Evolutionary conservation across 2,329 filamentous ascomycete genomes (phyloP).

Genomic region (Cladosporium sp.): DNA sequence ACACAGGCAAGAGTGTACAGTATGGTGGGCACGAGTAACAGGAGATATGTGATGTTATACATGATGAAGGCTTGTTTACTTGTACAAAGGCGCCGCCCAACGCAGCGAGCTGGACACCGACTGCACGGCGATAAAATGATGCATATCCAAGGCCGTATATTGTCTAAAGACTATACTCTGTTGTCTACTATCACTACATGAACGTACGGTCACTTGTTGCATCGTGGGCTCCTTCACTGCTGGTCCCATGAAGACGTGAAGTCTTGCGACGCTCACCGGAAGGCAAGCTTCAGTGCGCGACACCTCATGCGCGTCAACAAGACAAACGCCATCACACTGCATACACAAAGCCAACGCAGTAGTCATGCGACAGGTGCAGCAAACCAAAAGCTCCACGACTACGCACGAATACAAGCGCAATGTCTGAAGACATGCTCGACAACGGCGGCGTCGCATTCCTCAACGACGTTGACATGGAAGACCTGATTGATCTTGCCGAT

Average conservation of each 20-base stretch:
- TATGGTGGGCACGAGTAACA: background rate
- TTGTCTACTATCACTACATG: background rate
- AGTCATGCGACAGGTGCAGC: background rate
- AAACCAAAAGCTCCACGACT: background rate
- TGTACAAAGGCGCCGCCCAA: background rate
- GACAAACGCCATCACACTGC: background rate
- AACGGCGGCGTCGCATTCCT: background rate
- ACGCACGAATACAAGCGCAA: background rate
- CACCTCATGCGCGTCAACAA: background rate
- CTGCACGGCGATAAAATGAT: background rate
- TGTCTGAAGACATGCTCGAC: background rate
- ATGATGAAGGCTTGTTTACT: background rate
- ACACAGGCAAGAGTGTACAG: background rate
- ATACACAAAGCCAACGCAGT: background rate
- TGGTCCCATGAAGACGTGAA: background rate
- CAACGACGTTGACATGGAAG: conserved; percentile 15
- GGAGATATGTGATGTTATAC: background rate
- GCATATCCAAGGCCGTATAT: background rate
- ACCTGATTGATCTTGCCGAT: background rate
- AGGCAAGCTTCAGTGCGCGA: background rate
- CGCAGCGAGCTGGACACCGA: background rate
- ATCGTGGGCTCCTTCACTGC: background rate
- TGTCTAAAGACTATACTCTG: background rate
- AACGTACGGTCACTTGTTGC: background rate
- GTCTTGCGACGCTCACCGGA: background rate